Evolutionary conservation across 495 filamentous ascomycete genomes (phyloP).

Genomic region (Lasiosphaeria miniovina): DNA sequence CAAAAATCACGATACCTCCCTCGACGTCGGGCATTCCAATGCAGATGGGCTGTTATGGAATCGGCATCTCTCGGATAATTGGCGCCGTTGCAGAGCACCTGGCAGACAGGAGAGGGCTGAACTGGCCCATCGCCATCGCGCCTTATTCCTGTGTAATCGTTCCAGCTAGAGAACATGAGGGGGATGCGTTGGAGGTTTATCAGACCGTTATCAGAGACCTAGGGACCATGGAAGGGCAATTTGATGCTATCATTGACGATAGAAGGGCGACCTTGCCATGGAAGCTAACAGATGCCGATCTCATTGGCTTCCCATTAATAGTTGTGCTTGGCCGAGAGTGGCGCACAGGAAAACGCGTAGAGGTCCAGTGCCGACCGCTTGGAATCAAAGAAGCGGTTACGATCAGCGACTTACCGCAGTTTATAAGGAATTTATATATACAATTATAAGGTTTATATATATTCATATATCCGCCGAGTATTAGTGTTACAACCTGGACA

Average conservation of each 20-base stretch:
- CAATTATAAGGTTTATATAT: slow-evolving; percentile 5
- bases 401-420: slow-evolving; percentile 24
- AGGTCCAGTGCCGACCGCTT: slow-evolving; percentile 73
- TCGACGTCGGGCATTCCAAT: slow-evolving; percentile 47
- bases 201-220: slow-evolving; percentile 34
- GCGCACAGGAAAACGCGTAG: slow-evolving; percentile 58
- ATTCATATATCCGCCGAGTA: background rate
- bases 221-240: background rate
- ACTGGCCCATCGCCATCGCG: slow-evolving; percentile 84
- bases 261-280: slow-evolving; percentile 65
- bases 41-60: slow-evolving; percentile 96
- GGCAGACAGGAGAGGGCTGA: slow-evolving; percentile 71
- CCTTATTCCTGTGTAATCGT: slow-evolving; percentile 80
- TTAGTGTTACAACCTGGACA: no score
- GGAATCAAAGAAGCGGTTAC: slow-evolving; percentile 24
- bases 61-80: slow-evolving; percentile 89
- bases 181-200: slow-evolving; percentile 54
- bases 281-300: slow-evolving; percentile 85
- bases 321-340: slow-evolving; percentile 75
- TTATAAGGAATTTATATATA: slow-evolving; percentile 7
- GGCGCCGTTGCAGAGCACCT: slow-evolving; percentile 75
- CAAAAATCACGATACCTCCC: slow-evolving; percentile 48
- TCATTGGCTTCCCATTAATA: slow-evolving; percentile 83
- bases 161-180: slow-evolving; percentile 48
- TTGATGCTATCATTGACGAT: slow-evolving; percentile 73